Conservation (phyloP, 768 basidiomycete species). For the Fomitopsis pulvina region DNA sequence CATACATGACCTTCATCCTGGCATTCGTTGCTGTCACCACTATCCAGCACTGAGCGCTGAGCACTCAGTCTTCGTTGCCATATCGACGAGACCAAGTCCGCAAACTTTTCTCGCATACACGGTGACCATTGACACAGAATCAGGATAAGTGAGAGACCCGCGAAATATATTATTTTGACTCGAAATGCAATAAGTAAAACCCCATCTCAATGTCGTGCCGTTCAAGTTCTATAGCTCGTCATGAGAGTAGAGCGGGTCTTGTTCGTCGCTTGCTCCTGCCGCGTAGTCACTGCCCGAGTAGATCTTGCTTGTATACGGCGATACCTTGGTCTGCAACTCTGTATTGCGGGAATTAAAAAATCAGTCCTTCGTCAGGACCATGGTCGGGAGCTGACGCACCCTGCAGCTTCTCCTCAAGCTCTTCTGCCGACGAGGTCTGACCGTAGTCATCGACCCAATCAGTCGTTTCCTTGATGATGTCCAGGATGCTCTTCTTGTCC, state of each 20-base stretch:
- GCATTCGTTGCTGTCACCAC: constrained; percentile 78
- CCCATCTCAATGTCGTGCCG: neutral
- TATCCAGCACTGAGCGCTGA: no score
- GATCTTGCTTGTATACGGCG: constrained; percentile 84
- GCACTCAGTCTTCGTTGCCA: no score
- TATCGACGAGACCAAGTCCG: no score
- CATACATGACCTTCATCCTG: constrained; percentile 76
- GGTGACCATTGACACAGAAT: neutral
- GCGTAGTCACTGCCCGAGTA: constrained; percentile 35
- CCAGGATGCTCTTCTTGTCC: constrained; percentile 80
- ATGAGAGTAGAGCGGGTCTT: constrained; percentile 34
- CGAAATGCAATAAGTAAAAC: neutral
- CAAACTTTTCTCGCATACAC: no score
- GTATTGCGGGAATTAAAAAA: constrained; percentile 7
- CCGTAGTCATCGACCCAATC: constrained; percentile 92
- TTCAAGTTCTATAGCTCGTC: constrained; percentile 32
- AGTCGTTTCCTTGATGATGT: constrained; percentile 79
- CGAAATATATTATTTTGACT: constrained; percentile 1
- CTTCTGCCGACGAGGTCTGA: constrained; percentile 70
- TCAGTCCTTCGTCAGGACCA: constrained; percentile 30
- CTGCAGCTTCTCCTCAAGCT: constrained; percentile 86
- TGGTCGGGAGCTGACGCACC: constrained; percentile 37
- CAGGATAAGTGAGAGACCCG: no score
- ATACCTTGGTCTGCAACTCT: constrained; percentile 65
- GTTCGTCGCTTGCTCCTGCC: constrained; percentile 28